A percentile compares a stretch with the other conserved stretches of the same genome.
phyloP scores from a whole-genome alignment of 208 protist species.

The Leishmania tarentolae region DNA sequence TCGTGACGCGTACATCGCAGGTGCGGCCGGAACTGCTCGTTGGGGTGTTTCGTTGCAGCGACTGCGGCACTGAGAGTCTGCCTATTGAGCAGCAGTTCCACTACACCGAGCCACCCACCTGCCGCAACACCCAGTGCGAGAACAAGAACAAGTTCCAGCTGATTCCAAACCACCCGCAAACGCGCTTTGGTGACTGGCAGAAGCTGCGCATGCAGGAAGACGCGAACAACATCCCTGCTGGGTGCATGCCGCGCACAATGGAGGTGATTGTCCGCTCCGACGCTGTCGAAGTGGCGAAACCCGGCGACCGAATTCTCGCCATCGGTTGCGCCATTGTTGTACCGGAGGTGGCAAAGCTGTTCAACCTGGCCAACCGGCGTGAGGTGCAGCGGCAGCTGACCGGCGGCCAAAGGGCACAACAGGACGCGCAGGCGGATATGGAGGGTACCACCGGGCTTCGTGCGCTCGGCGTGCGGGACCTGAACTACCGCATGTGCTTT shows the following conservation, averaged over 20 bases:
- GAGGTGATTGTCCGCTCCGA: slow-evolving; percentile 98
- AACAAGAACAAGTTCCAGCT: slow-evolving; percentile 94
- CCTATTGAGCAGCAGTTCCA: slow-evolving; percentile 98
- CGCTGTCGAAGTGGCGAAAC: slow-evolving; percentile 97
- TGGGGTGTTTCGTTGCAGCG: slow-evolving; percentile 96
- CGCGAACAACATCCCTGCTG: slow-evolving; percentile 95
- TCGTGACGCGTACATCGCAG: slow-evolving; percentile 98
- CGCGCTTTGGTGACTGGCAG: slow-evolving; percentile 99
- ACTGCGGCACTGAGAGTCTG: slow-evolving; percentile 92
- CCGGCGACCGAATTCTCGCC: slow-evolving; percentile 97
- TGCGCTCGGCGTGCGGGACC: slow-evolving; percentile 96
- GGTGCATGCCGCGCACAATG: slow-evolving; percentile 96
- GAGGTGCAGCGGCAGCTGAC: slow-evolving; percentile 90
- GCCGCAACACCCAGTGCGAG: slow-evolving; percentile 87
- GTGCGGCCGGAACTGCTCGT: slow-evolving; percentile 98
- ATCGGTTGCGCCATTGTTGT: slow-evolving; percentile 98
- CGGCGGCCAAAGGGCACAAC: slow-evolving; percentile 72
- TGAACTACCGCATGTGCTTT: slow-evolving; percentile 98
- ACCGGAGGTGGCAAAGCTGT: slow-evolving; percentile 96
- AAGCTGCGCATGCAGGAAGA: slow-evolving; percentile 97
- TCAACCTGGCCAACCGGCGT: slow-evolving; percentile 77
- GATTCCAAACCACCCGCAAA: slow-evolving; percentile 75
- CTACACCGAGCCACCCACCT: slow-evolving; percentile 97
- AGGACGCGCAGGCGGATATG: slow-evolving; percentile 83
- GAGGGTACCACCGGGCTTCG: slow-evolving; percentile 97